phyloP scores from a whole-genome alignment of 306 rosid species.

The Quercus dentata region DNA sequence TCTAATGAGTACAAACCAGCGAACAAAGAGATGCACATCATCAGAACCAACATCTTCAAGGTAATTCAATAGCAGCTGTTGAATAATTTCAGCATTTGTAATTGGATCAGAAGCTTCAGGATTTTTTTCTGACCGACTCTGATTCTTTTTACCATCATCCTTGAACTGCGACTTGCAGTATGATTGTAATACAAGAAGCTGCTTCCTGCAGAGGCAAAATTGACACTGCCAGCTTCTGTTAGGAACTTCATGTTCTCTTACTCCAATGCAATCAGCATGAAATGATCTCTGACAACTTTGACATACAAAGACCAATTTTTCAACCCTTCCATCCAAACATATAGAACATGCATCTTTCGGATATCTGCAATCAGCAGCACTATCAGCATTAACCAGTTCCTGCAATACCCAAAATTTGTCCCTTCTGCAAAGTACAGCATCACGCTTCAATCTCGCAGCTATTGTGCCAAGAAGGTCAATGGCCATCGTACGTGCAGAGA shows the following conservation, averaged over 20 bases:
- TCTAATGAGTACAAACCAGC: slow-evolving; percentile 67
- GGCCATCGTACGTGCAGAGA: slow-evolving; percentile 80
- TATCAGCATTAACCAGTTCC: slow-evolving; percentile 52
- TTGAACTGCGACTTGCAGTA: slow-evolving; percentile 74
- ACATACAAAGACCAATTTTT: slow-evolving; percentile 47
- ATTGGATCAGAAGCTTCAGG: slow-evolving; percentile 36
- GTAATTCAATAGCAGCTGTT: slow-evolving; percentile 88
- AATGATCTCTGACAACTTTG: slow-evolving; percentile 78
- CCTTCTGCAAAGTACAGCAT: slow-evolving; percentile 65
- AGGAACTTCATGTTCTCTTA: slow-evolving; percentile 70
- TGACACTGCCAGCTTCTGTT: slow-evolving; percentile 81
- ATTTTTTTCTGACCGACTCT: slow-evolving; percentile 35
- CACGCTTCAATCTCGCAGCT: slow-evolving; percentile 99
- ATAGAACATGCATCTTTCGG: slow-evolving; percentile 68
- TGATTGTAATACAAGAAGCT: slow-evolving; percentile 77
- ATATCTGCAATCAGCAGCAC: slow-evolving; percentile 29
- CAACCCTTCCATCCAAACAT: slow-evolving; percentile 69
- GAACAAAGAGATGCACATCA: slow-evolving; percentile 83
- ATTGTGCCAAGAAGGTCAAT: slow-evolving; percentile 95
- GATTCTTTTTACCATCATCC: slow-evolving; percentile 47
- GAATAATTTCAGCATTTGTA: slow-evolving; percentile 69
- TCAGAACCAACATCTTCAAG: slow-evolving; percentile 81
- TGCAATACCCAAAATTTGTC: slow-evolving; percentile 82
- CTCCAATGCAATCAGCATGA: slow-evolving; percentile 84
- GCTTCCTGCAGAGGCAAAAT: slow-evolving; percentile 74